phyloP scores from a whole-genome alignment of 306 rosid species.

The Dryas drummondii region DNA sequence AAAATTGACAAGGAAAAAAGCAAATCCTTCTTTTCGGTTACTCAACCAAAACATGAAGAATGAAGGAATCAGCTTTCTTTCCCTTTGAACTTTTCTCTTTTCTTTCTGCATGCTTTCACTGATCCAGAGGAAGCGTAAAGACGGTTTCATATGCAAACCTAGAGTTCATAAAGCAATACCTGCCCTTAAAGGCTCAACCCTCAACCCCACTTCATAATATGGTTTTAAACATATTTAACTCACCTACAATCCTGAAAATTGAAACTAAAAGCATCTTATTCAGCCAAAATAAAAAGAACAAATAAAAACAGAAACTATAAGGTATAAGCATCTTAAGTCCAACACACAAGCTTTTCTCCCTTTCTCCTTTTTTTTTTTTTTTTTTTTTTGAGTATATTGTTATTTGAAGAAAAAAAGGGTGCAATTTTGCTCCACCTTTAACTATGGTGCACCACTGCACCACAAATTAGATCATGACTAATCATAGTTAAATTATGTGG shows the following conservation, averaged over 20 bases:
- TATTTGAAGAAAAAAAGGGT: neutral
- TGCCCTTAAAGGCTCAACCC: neutral
- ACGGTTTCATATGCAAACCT: conserved; percentile 4
- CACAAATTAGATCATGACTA: neutral
- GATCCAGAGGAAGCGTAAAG: conserved; percentile 68
- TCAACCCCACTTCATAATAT: conserved; percentile 2
- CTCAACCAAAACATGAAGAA: conserved; percentile 37
- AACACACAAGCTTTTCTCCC: neutral
- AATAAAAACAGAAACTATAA: no score
- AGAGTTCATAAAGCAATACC: neutral
- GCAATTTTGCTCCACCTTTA: neutral
- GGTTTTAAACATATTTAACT: neutral
- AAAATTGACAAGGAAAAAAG: conserved; percentile 42
- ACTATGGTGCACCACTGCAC: neutral
- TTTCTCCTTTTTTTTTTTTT: no score
- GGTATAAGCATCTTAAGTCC: neutral
- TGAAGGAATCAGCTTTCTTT: conserved; percentile 45
- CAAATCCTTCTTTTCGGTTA: conserved; percentile 36
- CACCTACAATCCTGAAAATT: neutral
- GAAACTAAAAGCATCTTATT: neutral
- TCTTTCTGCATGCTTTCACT: conserved; percentile 34
- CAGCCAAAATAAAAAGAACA: neutral
- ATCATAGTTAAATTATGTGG: neutral
- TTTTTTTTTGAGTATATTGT: neutral
- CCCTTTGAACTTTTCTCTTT: conserved; percentile 33